phyloP scores from a whole-genome alignment of 1,284 basidiomycete species.

The Wallemia ichthyophaga region DNA sequence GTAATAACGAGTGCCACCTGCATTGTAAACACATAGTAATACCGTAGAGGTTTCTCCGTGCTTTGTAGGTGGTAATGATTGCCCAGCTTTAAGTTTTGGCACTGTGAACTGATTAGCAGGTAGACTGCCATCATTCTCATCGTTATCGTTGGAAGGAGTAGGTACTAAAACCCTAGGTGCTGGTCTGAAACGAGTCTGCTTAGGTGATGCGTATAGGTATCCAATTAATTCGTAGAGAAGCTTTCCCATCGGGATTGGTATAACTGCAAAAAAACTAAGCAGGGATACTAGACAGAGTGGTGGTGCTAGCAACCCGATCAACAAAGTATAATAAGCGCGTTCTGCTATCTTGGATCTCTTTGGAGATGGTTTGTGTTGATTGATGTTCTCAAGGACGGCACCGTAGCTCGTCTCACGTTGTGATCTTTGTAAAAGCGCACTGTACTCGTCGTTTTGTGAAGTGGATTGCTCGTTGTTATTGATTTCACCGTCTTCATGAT shows the following conservation, averaged over 20 bases:
- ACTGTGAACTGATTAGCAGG: conserved; percentile 25
- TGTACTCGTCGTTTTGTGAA: not conserved
- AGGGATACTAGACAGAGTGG: conserved; percentile 58
- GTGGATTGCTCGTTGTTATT: not conserved
- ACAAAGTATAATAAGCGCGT: conserved; percentile 41
- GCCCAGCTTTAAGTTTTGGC: conserved; percentile 30
- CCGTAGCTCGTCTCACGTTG: conserved; percentile 11
- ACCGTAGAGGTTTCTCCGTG: conserved; percentile 32
- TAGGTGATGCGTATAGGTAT: conserved; percentile 48
- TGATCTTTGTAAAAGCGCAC: conserved; percentile 4
- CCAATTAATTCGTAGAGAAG: conserved; percentile 76
- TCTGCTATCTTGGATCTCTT: conserved; percentile 13
- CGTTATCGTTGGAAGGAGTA: conserved; percentile 8
- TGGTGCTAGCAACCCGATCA: conserved; percentile 53
- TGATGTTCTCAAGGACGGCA: not conserved
- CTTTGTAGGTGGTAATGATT: conserved; percentile 35
- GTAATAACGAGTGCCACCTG: conserved; percentile 75
- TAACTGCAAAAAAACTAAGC: conserved; percentile 69
- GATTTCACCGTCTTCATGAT: conserved; percentile 4
- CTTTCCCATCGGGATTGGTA: conserved; percentile 95
- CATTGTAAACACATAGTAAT: conserved; percentile 77
- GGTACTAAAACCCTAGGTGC: conserved; percentile 27
- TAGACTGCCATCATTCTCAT: conserved; percentile 8
- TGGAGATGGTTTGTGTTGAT: conserved; percentile 8
- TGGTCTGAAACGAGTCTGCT: conserved; percentile 68